Evolutionary conservation across 257 asterid species (phyloP).

Genomic region (Jacaranda copaia): DNA sequence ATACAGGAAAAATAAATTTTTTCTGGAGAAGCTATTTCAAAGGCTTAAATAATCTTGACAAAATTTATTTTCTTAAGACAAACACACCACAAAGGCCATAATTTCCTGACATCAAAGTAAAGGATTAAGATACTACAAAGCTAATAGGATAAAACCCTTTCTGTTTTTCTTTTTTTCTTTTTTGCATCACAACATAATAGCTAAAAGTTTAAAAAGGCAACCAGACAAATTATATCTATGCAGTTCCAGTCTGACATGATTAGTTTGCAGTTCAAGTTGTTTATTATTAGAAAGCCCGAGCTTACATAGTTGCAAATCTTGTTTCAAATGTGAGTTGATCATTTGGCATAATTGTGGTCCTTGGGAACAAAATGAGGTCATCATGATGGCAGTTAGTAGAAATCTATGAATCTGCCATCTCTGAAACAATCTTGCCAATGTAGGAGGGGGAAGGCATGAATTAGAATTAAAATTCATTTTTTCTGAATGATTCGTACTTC

Average conservation of each 20-base stretch:
- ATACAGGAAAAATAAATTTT: not conserved
- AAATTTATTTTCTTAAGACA: not conserved
- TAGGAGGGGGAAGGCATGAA: not conserved
- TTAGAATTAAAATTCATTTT: not conserved
- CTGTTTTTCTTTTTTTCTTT: not conserved
- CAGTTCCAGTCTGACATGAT: slow-evolving; percentile 9
- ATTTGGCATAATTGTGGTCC: not conserved
- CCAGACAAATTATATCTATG: not conserved
- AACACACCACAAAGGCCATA: not conserved
- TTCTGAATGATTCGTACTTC: not conserved
- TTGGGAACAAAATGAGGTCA: not conserved
- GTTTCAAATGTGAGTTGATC: not conserved
- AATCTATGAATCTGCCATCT: not conserved
- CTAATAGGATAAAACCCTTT: not conserved
- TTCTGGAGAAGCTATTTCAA: not conserved
- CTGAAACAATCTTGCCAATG: no score
- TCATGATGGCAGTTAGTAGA: not conserved
- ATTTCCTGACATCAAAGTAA: not conserved
- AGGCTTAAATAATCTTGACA: not conserved
- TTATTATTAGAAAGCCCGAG: not conserved
- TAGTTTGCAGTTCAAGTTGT: not conserved
- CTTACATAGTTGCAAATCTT: not conserved
- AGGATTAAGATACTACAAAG: not conserved
- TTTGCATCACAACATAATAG: not conserved
- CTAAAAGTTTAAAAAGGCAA: not conserved